Evolutionary conservation across 352 stramenopile genomes (phyloP).

Genomic region (Aphanomyces invadans): DNA sequence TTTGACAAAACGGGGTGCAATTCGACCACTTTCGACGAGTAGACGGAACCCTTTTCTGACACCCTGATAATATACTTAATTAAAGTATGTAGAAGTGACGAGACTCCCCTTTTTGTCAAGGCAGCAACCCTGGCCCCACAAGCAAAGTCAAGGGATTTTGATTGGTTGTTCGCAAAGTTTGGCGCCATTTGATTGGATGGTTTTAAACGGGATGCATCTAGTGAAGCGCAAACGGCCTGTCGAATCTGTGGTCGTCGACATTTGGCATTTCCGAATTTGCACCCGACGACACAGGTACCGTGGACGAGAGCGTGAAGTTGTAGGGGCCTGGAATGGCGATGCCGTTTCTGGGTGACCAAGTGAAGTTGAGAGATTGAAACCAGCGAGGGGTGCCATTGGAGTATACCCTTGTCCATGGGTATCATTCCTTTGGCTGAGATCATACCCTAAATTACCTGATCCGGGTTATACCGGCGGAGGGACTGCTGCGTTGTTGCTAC

Average conservation of each 20-base stretch:
- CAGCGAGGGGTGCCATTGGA: conserved; percentile 56
- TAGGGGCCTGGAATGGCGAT: background rate
- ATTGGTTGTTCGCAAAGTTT: background rate
- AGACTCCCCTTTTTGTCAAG: too few relatives aligned
- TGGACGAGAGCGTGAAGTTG: background rate
- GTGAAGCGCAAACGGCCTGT: background rate
- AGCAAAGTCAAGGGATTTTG: too few relatives aligned
- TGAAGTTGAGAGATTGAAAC: conserved; percentile 25
- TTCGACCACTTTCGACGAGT: background rate
- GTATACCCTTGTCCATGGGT: conserved; percentile 38
- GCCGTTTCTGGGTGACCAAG: background rate
- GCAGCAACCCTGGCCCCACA: too few relatives aligned
- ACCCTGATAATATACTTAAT: too few relatives aligned
- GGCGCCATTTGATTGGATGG: background rate
- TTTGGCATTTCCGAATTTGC: conserved; percentile 20
- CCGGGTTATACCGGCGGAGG: conserved; percentile 39
- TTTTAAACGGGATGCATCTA: background rate
- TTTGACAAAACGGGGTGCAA: background rate
- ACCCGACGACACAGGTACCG: conserved; percentile 7
- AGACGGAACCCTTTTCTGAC: background rate
- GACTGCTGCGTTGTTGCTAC: conserved; percentile 11
- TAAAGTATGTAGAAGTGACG: too few relatives aligned
- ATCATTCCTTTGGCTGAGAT: conserved; percentile 48
- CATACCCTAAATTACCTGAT: conserved; percentile 58
- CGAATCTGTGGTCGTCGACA: background rate